Evolutionary conservation across 2,329 filamentous ascomycete species (phyloP), one percentile per base, ranked within the genome.

Genomic region (Hymenoscyphus fructigenus): DNA sequence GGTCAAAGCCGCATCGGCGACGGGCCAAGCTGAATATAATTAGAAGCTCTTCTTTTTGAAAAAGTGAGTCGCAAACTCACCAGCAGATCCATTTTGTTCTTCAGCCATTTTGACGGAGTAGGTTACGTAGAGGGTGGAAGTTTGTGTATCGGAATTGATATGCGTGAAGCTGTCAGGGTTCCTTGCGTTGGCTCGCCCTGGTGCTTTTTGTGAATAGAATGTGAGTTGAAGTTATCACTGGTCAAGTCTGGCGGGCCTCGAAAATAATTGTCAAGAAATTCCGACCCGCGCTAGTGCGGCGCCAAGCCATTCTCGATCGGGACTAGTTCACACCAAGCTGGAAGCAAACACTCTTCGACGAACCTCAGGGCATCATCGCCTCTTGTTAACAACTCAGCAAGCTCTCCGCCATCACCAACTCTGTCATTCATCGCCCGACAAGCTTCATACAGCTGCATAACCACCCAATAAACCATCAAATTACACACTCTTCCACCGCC

Each of bases 1-100:
- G n/a, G 66, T 87, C 69, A 96, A 84, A 73, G 87, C 85, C 75
- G 86, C 84, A 76, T 92, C 89, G 78, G 90, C 89, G 77, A 90
- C 78, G 67, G 88, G 89, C 88, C 88, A 91, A 70, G 88, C 88
- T 67, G 53, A 23, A 38, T 17, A 38, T 36, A 29, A 36, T 62
- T 44, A 65, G 63, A 26, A 63, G 60, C 41, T 32, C 38, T 57
- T 44, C 28, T n/a, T 4, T 50, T 23, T 5, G 10, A 17, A 41
- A 41, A 56, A 41, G 38, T 47, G 41, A 28, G 60, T 57, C 55
- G 7, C 20, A 29, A 32, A 59, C 69, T 61, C 69, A 71, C 72
- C 73, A 60, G 74, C 74, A 61, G 73, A 74, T 64, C 67, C 69
- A 63, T 75, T 76, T 68, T 75, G 73, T 71, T 75, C 74, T 47